A percentile compares a stretch with the other conserved stretches of the same genome.
phyloP scores from a whole-genome alignment of 192 early-diverging fungal genomes.

The Ambispora gerdemannii region DNA sequence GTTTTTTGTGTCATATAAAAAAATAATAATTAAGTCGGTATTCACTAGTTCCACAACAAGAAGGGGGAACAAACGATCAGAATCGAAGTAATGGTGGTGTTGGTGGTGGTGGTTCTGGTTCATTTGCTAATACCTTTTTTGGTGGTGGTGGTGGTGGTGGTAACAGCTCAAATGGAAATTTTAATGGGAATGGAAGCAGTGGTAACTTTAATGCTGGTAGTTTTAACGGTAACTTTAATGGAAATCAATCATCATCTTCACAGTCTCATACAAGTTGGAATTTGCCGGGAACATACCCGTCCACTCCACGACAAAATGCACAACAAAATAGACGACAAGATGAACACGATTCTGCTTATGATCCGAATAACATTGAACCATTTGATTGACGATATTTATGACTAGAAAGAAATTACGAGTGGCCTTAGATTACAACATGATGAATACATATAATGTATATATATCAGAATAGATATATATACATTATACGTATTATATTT shows the following conservation, averaged over 20 bases:
- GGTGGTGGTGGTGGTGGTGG: neutral
- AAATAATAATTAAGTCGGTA: too few relatives aligned
- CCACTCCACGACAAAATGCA: neutral
- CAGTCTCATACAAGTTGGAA: neutral
- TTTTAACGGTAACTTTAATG: neutral
- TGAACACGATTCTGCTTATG: neutral
- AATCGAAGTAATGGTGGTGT: conserved; percentile 16
- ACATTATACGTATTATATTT: too few relatives aligned
- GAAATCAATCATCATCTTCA: neutral
- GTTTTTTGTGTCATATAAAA: neutral
- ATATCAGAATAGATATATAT: too few relatives aligned
- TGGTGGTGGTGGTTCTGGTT: neutral
- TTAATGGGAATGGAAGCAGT: neutral
- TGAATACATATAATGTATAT: too few relatives aligned
- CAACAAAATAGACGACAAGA: neutral
- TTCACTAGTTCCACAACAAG: conserved; percentile 3
- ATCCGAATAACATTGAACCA: neutral
- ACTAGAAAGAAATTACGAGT: too few relatives aligned
- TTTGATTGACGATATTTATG: neutral
- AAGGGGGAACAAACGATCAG: neutral
- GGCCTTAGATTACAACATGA: too few relatives aligned
- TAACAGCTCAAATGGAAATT: neutral
- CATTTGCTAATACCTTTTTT: too few relatives aligned
- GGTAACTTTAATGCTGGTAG: neutral
- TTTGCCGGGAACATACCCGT: neutral